Evolutionary conservation across 768 basidiomycete genomes (phyloP), one percentile per base, ranked within the genome.

Genomic region (Lyophyllum semitale): DNA sequence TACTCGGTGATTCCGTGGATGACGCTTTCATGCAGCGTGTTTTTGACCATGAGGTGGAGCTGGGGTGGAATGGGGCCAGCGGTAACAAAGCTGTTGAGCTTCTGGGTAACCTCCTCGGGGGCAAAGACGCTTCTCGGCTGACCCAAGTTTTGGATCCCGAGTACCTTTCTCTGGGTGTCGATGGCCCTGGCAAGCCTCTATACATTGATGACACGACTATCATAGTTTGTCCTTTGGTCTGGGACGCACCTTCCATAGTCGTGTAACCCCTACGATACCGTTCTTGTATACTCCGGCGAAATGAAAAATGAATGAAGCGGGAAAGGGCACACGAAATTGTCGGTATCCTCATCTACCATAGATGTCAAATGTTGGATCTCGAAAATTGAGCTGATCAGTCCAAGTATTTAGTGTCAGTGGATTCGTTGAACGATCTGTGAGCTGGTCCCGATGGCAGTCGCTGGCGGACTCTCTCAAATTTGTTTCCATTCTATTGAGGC

Each of bases 61-160:
- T 41, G 42, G 42, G 33, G 26, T 53, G 52, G 52, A 27, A 35
- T 46, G 52, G 52, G 5, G 26, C 17, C 6, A 23, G 30, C 42
- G 25, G 42, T 46, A 53, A 45, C 43, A 27, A 32, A 33, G 42
- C 43, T 25, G 52, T 46, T 53, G 52, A 53, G 15, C 51, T 53
- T 32, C 41, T 53, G 15, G 51, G 51, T 15, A 53, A 53, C 26
- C 45, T 53, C 32, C 52, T 53, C 20, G 49, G n/a, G 17, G 52
- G 52, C 8, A 32, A 8, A 26, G 33, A 53, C 37, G 23, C 52
- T 9, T 29, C 17, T 46, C 38, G 52, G n/a, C 22, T 53, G 9
- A 33, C 17, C 15, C 43, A 53, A 27, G 52, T 37, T 8, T 37
- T 53, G 42, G 26, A 43, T 44, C 42, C 51, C 1, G 41, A 44